phyloP scores from a whole-genome alignment of 768 basidiomycete species.

The Tylopilus cervinicoccineus region DNA sequence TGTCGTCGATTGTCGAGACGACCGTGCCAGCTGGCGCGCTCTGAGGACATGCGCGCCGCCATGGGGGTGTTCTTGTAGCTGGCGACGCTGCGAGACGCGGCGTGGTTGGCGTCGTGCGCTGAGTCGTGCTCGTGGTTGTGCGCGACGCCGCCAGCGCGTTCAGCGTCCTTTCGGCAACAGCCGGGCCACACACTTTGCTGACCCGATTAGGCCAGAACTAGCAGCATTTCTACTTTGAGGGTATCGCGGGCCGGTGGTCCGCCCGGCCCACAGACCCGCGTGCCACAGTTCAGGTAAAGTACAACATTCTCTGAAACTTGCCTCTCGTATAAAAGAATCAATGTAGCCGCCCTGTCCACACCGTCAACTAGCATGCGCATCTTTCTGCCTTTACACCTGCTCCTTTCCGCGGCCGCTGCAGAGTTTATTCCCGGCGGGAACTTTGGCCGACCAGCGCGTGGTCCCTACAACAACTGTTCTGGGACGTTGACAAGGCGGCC shows the following conservation, averaged over 20 bases:
- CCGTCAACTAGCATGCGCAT: not conserved
- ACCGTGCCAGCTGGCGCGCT: slow-evolving; percentile 17
- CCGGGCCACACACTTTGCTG: slow-evolving; percentile 2
- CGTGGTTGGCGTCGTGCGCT: too few species aligned
- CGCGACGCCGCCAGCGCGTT: slow-evolving; percentile 10
- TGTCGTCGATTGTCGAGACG: slow-evolving; percentile 9
- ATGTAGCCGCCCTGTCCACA: too few species aligned
- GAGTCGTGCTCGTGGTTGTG: not conserved
- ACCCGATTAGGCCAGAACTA: too few species aligned
- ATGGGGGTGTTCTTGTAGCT: slow-evolving; percentile 2
- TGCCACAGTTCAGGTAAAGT: too few species aligned
- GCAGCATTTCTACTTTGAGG: too few species aligned
- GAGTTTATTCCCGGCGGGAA: not conserved
- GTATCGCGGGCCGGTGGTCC: too few species aligned
- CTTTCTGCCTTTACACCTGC: too few species aligned
- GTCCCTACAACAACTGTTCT: slow-evolving; percentile 17
- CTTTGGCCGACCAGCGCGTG: not conserved
- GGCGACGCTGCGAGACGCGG: not conserved
- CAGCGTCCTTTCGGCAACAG: slow-evolving; percentile 6
- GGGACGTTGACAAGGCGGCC: slow-evolving; percentile 5
- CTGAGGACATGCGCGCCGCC: slow-evolving; percentile 12
- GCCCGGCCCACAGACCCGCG: too few species aligned
- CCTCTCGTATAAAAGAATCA: too few species aligned
- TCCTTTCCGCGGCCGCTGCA: not conserved
- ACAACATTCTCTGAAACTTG: too few species aligned